Conservation (phyloP, 345 rosid species). For the Eucalyptus polyanthemos region DNA sequence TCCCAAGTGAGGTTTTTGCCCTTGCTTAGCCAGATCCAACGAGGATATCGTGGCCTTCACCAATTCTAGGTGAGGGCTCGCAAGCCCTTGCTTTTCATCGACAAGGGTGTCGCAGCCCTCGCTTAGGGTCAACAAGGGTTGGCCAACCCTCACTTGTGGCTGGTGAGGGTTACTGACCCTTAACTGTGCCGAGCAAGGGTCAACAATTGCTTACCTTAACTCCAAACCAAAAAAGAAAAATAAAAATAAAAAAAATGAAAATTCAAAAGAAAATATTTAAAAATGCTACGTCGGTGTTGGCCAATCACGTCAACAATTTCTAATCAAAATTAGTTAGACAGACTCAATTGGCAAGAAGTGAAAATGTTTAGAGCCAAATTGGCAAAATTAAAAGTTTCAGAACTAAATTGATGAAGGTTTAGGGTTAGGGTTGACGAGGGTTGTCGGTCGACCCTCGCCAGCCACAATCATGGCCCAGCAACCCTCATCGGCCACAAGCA, state of each 20-base stretch:
- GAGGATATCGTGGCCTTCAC: accelerated
- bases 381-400: accelerated
- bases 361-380: accelerated
- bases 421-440: no score
- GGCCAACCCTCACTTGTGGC: accelerated
- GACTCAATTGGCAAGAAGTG: accelerated
- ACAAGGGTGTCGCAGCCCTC: accelerated
- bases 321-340: accelerated
- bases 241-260: no score
- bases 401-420: no score
- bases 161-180: accelerated
- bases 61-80: accelerated
- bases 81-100: accelerated
- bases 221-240: no score
- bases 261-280: no score
- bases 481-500: no score
- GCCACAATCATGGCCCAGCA: no score
- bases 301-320: accelerated
- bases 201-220: accelerated
- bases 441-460: no score
- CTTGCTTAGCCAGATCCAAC: accelerated
- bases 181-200: accelerated
- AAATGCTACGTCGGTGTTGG: accelerated
- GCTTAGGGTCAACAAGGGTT: accelerated
- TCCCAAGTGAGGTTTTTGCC: no score